Evolutionary conservation across 768 basidiomycete genomes (phyloP).

Genomic region (Trametes villosa): DNA sequence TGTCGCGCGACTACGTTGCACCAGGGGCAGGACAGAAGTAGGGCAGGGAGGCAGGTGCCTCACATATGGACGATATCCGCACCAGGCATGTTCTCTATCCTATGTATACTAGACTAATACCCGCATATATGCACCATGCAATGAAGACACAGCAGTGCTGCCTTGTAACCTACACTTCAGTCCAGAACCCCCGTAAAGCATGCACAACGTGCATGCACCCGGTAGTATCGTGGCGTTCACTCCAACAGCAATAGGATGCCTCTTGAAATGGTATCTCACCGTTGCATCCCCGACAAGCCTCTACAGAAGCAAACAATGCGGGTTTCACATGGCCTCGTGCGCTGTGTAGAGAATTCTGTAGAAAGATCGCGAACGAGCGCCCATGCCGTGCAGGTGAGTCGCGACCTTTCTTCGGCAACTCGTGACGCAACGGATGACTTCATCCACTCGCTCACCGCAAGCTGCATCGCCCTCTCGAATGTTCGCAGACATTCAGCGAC

Average conservation of each 20-base stretch:
- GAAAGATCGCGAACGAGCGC: slow-evolving; percentile 4
- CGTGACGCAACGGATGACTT: background rate
- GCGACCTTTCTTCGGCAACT: background rate
- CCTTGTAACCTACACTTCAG: background rate
- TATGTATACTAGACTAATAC: slow-evolving; percentile 18
- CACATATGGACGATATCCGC: slow-evolving; percentile 1
- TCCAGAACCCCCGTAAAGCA: no score
- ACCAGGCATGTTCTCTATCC: slow-evolving; percentile 20
- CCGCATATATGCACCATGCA: background rate
- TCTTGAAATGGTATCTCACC: no score
- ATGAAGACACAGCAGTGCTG: background rate
- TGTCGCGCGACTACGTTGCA: slow-evolving; percentile 70
- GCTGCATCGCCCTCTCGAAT: no score
- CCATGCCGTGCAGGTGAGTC: background rate
- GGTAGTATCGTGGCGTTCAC: no score
- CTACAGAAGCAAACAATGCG: no score
- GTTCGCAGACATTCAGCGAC: slow-evolving; percentile 3
- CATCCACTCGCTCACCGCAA: no score
- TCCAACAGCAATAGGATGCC: no score
- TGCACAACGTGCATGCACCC: no score
- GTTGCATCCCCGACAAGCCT: no score
- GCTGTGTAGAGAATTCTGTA: background rate
- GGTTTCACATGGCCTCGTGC: no score
- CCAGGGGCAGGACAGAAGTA: slow-evolving; percentile 28
- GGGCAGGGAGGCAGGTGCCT: background rate